Conservation (phyloP, 1,139 yeast species). For the Saccharomyces hybrid region DNA sequence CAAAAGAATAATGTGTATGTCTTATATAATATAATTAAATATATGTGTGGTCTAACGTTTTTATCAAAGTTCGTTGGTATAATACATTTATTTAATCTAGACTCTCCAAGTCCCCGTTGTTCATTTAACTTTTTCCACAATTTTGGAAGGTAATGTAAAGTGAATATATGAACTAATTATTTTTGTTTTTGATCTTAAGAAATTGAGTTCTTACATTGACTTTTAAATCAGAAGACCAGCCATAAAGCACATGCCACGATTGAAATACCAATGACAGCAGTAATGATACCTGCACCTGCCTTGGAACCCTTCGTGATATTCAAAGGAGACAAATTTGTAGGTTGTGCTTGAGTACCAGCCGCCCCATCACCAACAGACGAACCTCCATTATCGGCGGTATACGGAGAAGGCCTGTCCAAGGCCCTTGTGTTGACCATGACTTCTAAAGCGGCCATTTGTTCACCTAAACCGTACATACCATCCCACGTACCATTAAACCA, state of each 20-base stretch:
- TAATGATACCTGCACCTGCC: conserved; percentile 86
- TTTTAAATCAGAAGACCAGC: conserved; percentile 45
- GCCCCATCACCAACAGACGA: conserved; percentile 51
- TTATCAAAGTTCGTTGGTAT: background rate
- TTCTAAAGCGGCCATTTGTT: conserved; percentile 84
- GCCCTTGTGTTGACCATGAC: conserved; percentile 59
- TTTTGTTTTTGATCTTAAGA: background rate
- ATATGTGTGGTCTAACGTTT: background rate
- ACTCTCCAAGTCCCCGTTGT: background rate
- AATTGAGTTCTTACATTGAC: background rate
- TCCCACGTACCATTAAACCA: conserved; percentile 78
- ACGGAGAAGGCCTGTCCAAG: conserved; percentile 48
- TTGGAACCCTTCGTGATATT: conserved; percentile 53
- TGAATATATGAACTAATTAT: too few relatives aligned
- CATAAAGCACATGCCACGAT: conserved; percentile 63
- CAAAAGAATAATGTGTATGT: background rate
- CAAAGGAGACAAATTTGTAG: conserved; percentile 40
- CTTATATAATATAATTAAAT: background rate
- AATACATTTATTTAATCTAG: background rate
- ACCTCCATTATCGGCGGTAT: conserved; percentile 53
- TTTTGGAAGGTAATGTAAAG: background rate
- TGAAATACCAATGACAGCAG: conserved; percentile 62
- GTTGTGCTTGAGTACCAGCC: conserved; percentile 44
- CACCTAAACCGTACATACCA: conserved; percentile 80
- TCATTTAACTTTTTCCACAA: background rate